Base-by-base conservation (phyloP, 2,329 filamentous ascomycete species). In the Cordyceps cateniannulata region DNA sequence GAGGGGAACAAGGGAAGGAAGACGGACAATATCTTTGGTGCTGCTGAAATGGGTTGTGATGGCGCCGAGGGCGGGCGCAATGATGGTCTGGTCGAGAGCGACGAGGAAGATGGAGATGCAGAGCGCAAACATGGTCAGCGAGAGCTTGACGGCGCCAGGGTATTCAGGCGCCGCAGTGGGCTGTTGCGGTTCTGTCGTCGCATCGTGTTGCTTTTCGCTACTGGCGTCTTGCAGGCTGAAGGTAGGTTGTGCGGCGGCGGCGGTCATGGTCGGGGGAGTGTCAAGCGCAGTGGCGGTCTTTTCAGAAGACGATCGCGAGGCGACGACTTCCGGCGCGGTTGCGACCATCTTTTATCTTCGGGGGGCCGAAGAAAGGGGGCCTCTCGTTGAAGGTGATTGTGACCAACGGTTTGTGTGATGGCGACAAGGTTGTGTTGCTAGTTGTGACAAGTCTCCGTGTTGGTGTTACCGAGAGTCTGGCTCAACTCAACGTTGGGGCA, bases 51-150 rank as follows among this genome's bases (percentile, higher is more conserved):
- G 69, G 1, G 70, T 70, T 0, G 79, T 81, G 64, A 83, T 83
- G 66, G 79, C 77, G 22, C 79, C 79, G 20, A 82, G 73, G 1
- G 80, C 80, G 16, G 80, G 80, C 6, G 79, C 78, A 63, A 81
- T 79, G 63, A 81, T 81, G 51, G 79, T 81, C 70, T 80, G 78
- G 63, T 81, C 79, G 12, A 81, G 72, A 3, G 79, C 79, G 49
- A 81, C 77, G 44, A 81, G 73, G 67, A 81, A 81, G 61, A 81
- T 71, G 60, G 76, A 70, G 16, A 81, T 68, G 62, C 76, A 78
- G 59, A 81, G 73, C 3, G 77, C 76, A 5, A 64, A 51, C 62
- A 81, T 74, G 57, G 81, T 76, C 48, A 79, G 69, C 20, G 69
- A 27, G 5, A 79, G 71, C 65, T 72, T 76, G 24, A 72, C 54